Base-by-base conservation (phyloP, 805 yeast genomes). In the Tetrapisispora iriomotensis region DNA sequence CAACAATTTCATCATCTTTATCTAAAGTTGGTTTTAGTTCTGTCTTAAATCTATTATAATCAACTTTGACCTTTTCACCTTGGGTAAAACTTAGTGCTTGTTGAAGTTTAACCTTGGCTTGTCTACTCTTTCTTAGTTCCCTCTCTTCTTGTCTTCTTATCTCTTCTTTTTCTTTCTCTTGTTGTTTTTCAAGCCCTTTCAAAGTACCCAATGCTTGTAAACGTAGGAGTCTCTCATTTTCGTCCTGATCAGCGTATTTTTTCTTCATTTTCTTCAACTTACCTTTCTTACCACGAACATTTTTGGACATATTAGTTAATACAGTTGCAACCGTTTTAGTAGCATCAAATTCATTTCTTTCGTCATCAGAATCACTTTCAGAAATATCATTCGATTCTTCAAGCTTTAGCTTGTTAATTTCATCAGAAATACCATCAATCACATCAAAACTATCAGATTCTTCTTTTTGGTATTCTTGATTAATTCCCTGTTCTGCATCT, bases 171-270 rank as follows among this genome's bases (percentile, higher is more conserved):
- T 60, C 52, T 35, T 64, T 64, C 25, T 58, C 54, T 34, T 63
- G 60, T 43, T 65, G 51, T 38, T 61, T 58, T 27, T 66, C 67
- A 3, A 66, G 51, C 22, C 76, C 72, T 50, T 85, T 86, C 53
- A 84, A 65, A 0, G 95, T 83, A 4, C 97, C 97, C 30, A 90
- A 63, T 2, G 82, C 83, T 42, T 81, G 77, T 82, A 90, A 77
- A 47, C 94, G 71, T 41, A 80, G 50, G 34, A 62, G 51, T 40
- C 87, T 72, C 51, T 90, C 97, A 41, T 83, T 92, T 38, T 85
- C 96, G 56, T 90, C 97, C 61, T 90, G 97, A 43, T 82, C 87
- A 3, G 79, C 85, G 53, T 90, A 90, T 54, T 88, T 90, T 44
- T 74, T 70, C 29, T 80, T 80, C 40, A 86, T 82, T 54, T 84